Percentiles rank a stretch among this genome's conserved stretches.
These are phyloP conservation scores for Boletus coccyginus DNA, from an alignment of 768 basidiomycete species.

Conservation along the genomic window DNA sequence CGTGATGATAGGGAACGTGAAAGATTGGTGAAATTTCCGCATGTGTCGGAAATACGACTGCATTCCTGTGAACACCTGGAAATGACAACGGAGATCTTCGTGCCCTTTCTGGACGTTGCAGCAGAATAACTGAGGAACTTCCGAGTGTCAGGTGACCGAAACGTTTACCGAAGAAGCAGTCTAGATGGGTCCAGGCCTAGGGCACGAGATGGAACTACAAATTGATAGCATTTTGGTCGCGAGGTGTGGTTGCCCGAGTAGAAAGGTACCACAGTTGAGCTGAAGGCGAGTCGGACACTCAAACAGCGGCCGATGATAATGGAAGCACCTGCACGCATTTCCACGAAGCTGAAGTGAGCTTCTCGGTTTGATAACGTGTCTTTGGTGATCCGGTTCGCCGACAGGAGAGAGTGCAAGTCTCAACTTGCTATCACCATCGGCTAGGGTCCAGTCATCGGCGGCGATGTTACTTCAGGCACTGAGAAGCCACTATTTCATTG, in stretches of 20 bases:
- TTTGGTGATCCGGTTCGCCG: neutral
- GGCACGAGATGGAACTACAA: neutral
- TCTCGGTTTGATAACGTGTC: neutral
- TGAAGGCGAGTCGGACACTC: neutral
- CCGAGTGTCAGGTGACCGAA: conserved; percentile 6
- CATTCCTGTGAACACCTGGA: neutral
- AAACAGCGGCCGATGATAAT: too few relatives aligned
- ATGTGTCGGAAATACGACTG: neutral
- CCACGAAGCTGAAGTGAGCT: neutral
- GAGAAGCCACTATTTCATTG: neutral
- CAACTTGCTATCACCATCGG: neutral
- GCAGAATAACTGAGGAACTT: neutral
- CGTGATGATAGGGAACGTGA: neutral
- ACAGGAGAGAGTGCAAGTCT: neutral
- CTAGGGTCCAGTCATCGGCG: neutral
- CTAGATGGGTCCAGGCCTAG: neutral
- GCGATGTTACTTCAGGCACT: neutral
- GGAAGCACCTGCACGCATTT: neutral
- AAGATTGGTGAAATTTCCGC: neutral
- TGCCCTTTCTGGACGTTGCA: neutral
- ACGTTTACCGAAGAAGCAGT: conserved; percentile 1
- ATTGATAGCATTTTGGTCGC: neutral
- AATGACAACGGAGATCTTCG: neutral
- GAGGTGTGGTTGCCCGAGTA: neutral
- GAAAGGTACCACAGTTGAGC: neutral